Base-by-base conservation (phyloP, 225 moss, liverwort and hornwort species). In the Bryum argenteum region DNA sequence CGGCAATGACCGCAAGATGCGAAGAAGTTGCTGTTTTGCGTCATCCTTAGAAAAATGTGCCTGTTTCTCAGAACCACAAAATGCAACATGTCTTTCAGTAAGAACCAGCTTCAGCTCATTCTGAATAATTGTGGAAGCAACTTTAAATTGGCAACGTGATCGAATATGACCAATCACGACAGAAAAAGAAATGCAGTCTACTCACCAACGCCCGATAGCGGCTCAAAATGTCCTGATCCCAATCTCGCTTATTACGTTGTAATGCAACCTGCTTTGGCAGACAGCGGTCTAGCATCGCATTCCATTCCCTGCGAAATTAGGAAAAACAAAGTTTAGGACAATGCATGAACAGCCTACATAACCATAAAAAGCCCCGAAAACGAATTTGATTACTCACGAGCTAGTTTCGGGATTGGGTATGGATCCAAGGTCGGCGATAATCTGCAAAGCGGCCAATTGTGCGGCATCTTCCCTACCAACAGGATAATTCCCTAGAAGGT, bases 391-490 rank as follows among this genome's bases (percentile, higher is more conserved):
- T 17, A 78, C 96, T 88, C 78, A 96, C 96, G 78, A 84, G 75
- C 82, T 89, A 43, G 82, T 70, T 77, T 97, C 96, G 70, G 91
- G 91, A 81, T 83, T 91, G 39, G 89, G 37, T 59, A 93, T 80
- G 53, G 84, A 87, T 66, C 93, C 96, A 63, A 93, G 71, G 57
- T 91, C 96, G 23, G 96, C 91, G 38, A 93, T 84, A 70, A 91
- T 89, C 75, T 93, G 96, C 78, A 97, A 71, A 24, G 96, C 93
- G 64, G 93, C 96, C 78, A 97, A 71, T 70, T 97, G 96, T 48
- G 93, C 91, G 60, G 96, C 96, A 83, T 97, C 96, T 48, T 97
- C 93, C 67, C 91, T 87, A 33, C 93, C 93, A 66, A 97, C 96
- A 61, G 96, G 93, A 66, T 93, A 97, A 78, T 97, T 91, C 70